These are phyloP conservation scores for Aegilops bicornis DNA, from an alignment of 176 grass and related monocot species.

Conservation along the genomic window DNA sequence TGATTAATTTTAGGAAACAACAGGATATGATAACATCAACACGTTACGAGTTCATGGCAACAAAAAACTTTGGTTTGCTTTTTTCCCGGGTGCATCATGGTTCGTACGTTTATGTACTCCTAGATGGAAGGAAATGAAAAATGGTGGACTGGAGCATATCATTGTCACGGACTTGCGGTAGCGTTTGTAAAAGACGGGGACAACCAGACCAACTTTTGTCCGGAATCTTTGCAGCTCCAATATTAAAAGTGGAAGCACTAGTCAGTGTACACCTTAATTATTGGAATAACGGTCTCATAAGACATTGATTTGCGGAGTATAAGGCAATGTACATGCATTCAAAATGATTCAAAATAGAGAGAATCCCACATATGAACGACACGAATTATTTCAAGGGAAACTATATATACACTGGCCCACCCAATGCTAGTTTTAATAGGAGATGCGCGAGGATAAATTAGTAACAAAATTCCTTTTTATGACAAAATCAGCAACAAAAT, in stretches of 20 bases:
- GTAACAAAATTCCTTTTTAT: neutral
- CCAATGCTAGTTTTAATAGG: too few relatives aligned
- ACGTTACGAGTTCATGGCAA: neutral
- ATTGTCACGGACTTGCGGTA: neutral
- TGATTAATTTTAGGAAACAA: neutral
- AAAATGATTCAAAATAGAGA: too few relatives aligned
- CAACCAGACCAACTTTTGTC: neutral
- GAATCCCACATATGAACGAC: too few relatives aligned
- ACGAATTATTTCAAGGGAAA: too few relatives aligned
- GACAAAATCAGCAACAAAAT: neutral
- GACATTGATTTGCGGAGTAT: neutral
- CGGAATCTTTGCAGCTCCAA: neutral
- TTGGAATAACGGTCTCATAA: neutral
- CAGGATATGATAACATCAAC: neutral
- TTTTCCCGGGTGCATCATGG: too few relatives aligned
- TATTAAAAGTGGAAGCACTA: conserved; percentile 17
- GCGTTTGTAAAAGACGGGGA: neutral
- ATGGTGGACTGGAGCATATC: neutral
- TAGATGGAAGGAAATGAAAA: neutral
- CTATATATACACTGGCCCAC: too few relatives aligned
- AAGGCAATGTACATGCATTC: neutral
- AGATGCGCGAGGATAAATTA: neutral
- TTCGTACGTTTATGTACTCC: neutral
- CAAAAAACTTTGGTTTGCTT: too few relatives aligned
- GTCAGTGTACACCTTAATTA: neutral